Evolutionary conservation across 805 yeast species (phyloP), one percentile per base, ranked within the genome.

Genomic region (Saccharomycopsis vini): DNA sequence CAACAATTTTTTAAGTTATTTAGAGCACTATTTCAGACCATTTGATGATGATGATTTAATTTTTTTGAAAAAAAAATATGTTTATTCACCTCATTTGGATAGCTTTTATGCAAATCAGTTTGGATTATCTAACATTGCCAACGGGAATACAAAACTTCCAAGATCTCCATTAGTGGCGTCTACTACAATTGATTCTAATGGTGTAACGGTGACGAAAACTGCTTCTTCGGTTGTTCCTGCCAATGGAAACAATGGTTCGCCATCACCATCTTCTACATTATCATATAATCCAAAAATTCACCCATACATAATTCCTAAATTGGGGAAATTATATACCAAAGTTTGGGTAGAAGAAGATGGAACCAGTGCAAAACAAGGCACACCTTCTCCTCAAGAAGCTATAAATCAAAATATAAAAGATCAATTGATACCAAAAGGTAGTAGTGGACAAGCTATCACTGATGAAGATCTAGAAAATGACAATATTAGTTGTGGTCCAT

Each of bases 281-380:
- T 63, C 63, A 39, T 81, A 82, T 56, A 86, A 82, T 56, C 83
- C 86, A 2, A 71, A 71, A 39, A 66, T 76, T 3, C 75, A 77
- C 0, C 95, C 97, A 2, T 87, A 73, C 54, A 62, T 80, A 13
- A 81, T 88, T 9, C 97, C 98, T 2, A 84, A 82, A 36, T 60
- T 92, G 34, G 97, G 98, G 0, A 83, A 81, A 3, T 66, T 77
- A 21, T 92, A 90, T 56, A 76, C 81, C 1, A 88, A 86, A 35
- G 71, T 77, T 4, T 92, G 98, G 97, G 74, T 80, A 12, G 84
- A 81, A 40, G 95, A 88, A 56, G 95, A 86, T 59, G 56, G 68
- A 56, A 67, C 54, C 61, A 3, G 52, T 63, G 3, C 46, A 20
- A 58, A 60, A 5, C 9, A 10, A 5, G 16, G 22, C 5, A 15